phyloP scores from a whole-genome alignment of 768 basidiomycete genomes.

The Kwoniella shandongensis region DNA sequence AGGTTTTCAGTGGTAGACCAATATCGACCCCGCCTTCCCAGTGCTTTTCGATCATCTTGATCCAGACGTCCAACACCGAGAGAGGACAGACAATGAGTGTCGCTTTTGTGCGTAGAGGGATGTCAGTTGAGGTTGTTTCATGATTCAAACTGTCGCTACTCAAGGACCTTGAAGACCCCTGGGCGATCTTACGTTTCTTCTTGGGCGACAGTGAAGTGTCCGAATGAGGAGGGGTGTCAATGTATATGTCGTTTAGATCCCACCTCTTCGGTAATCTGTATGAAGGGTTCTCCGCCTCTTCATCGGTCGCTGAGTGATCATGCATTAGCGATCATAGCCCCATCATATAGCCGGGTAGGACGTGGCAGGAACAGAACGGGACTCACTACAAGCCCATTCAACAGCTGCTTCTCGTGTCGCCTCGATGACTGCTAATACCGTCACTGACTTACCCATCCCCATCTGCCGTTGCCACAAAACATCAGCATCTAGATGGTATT shows the following conservation, averaged over 20 bases:
- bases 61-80: not conserved
- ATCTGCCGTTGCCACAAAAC: slow-evolving; percentile 1
- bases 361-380: no score
- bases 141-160: no score
- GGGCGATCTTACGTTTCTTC: no score
- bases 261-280: slow-evolving; percentile 7
- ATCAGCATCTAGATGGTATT: not conserved
- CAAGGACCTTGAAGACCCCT: no score
- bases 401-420: not conserved
- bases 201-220: not conserved
- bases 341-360: no score
- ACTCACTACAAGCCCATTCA: not conserved
- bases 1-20: no score
- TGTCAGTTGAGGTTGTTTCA: no score
- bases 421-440: slow-evolving; percentile 7
- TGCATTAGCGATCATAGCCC: not conserved
- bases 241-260: not conserved
- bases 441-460: slow-evolving; percentile 5
- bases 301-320: not conserved
- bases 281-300: not conserved
- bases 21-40: slow-evolving; percentile 5
- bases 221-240: not conserved
- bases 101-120: not conserved
- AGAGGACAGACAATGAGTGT: slow-evolving; percentile 12
- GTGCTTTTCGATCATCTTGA: not conserved